A percentile compares a stretch with the other conserved stretches of the same genome.
Conservation (phyloP, 164 flowering plant species). For the Berberis thunbergii region DNA sequence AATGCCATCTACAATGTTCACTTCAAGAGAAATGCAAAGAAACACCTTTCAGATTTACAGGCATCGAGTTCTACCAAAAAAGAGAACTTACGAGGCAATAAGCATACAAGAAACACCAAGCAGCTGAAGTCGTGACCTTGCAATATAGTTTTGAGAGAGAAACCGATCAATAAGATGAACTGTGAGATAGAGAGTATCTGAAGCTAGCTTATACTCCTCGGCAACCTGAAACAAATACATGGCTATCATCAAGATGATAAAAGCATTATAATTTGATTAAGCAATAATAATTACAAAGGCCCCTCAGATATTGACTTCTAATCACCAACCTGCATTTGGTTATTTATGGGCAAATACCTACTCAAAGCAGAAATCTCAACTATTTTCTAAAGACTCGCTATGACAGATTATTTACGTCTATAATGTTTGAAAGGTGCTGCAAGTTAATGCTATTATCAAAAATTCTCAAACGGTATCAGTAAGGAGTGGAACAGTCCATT, state of each 20-base stretch:
- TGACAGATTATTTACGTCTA: too few relatives aligned
- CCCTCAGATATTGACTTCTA: too few relatives aligned
- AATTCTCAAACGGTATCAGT: too few relatives aligned
- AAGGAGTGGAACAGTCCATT: too few relatives aligned
- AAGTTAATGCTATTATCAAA: too few relatives aligned
- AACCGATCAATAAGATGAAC: conserved; percentile 75
- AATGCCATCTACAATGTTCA: not conserved
- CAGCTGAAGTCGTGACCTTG: conserved; percentile 77
- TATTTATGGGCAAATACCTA: too few relatives aligned
- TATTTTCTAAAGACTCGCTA: too few relatives aligned
- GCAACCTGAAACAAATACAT: conserved; percentile 57
- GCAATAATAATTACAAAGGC: too few relatives aligned
- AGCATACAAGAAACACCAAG: conserved; percentile 97
- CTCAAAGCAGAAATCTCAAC: too few relatives aligned
- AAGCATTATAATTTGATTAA: not conserved
- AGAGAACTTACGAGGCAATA: conserved; percentile 81
- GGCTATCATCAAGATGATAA: not conserved
- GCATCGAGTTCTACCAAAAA: not conserved
- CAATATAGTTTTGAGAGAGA: conserved; percentile 62
- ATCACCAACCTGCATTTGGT: too few relatives aligned
- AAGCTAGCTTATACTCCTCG: conserved; percentile 79
- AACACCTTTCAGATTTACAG: not conserved
- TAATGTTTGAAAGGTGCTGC: too few relatives aligned
- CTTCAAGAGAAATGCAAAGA: not conserved
- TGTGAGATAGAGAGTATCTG: conserved; percentile 88